These are phyloP conservation scores for Didymella pinodella DNA, from an alignment of 2,329 filamentous ascomycete species.

Conservation along the genomic window DNA sequence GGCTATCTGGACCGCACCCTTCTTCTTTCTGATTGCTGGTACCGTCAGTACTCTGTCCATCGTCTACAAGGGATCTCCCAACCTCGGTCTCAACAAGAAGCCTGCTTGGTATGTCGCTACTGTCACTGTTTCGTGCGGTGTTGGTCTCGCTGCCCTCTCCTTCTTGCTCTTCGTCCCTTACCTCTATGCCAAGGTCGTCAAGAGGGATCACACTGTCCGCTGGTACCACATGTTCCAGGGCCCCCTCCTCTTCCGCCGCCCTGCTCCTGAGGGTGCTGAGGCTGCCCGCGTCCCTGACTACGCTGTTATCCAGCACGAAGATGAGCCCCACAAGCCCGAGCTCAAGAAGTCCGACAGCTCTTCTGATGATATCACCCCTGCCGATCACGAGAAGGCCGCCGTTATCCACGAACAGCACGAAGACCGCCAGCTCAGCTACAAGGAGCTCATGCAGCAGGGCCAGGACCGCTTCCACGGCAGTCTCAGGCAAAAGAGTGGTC, in stretches of 20 bases:
- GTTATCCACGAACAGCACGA: constrained; percentile 59
- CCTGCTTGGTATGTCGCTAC: constrained; percentile 71
- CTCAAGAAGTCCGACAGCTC: constrained; percentile 40
- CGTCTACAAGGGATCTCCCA: constrained; percentile 82
- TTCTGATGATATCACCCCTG: constrained; percentile 38
- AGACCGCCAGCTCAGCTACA: constrained; percentile 64
- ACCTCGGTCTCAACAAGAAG: constrained; percentile 70
- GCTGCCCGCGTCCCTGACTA: constrained; percentile 74
- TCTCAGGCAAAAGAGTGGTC: constrained; percentile 68
- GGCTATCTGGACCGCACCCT: constrained; percentile 76
- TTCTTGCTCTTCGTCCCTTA: constrained; percentile 78
- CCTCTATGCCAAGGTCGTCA: constrained; percentile 71
- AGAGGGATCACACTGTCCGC: constrained; percentile 70
- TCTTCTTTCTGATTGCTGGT: constrained; percentile 79
- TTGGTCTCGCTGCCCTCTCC: constrained; percentile 66
- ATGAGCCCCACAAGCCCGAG: constrained; percentile 53
- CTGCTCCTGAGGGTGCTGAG: constrained; percentile 61
- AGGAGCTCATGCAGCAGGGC: constrained; percentile 66
- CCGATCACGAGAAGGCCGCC: constrained; percentile 40
- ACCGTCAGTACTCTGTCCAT: constrained; percentile 79
- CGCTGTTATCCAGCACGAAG: constrained; percentile 72
- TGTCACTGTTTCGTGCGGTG: constrained; percentile 71
- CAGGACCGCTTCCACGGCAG: constrained; percentile 68
- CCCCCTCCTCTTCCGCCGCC: constrained; percentile 65
- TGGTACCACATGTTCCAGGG: constrained; percentile 70